Base-by-base conservation (phyloP, 257 asterid species). In the Salvia rosmarinus region DNA sequence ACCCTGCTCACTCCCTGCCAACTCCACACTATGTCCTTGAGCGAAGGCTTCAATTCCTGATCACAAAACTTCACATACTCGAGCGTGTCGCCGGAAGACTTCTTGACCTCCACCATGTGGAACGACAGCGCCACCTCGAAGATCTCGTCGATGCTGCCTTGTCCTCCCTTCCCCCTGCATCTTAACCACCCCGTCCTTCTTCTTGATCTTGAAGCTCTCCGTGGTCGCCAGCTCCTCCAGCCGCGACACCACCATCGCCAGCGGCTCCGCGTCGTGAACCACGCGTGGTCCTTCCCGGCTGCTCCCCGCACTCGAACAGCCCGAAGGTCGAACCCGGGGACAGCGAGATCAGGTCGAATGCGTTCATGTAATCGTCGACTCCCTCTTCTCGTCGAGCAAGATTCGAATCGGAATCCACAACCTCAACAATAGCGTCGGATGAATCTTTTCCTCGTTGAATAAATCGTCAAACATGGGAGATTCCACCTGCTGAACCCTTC, bases 101-200 rank as follows among this genome's bases (percentile, higher is more conserved):
- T 91, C 84, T 78, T 89, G 71, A 95, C 90, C 81, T 95, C 99
- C 69, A 95, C 93, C 78, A 95, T 81, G 12, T 88, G 96, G 66
- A 88, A 87, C 44, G 99, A 86, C n/a, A 97, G 99, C 4, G 95
- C 77, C 30, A 95, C 87, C 80, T 95, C 98, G 21, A 85, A 91
- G n/a, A 95, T 89, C 82, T 91, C 91, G 4, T 95, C 94, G 3
- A 95, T 88, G 74, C 42, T 79, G 84, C 98, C 74, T 89, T 91
- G 64, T 0, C 96, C 96, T 46, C 75, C 87, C 82, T 74, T 85
- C 28, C 43, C 92, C 90, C 37, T 85, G 87, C 87, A 89, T 73
- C 54, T 88, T 86, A 75, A 89, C 95, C 62, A 77, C 37, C 8
- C 97, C 88, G 25, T 88, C 92, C 68, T 80, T 82, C 71, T 72